Evolutionary conservation across 495 filamentous ascomycete species (phyloP).

Genomic region (Margaritispora aquatica): DNA sequence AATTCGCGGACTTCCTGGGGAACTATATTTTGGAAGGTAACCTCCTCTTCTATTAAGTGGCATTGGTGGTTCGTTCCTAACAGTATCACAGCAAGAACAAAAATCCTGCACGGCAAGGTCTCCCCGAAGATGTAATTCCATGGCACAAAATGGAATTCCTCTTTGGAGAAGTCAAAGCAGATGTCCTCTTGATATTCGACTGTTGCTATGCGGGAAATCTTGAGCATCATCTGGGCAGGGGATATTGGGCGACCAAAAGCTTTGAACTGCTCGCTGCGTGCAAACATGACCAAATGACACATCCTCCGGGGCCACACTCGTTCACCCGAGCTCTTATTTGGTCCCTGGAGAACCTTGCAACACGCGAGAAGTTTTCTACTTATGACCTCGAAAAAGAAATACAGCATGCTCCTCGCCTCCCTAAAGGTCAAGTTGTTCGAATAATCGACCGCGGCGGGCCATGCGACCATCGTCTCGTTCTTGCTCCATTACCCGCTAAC

Average conservation of each 20-base stretch:
- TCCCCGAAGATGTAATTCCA: background rate
- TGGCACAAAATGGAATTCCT: background rate
- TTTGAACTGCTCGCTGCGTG: constrained; percentile 1
- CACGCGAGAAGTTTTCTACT: background rate
- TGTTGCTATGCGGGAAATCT: constrained; percentile 2
- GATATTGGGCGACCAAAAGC: background rate
- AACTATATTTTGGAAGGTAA: constrained; percentile 1
- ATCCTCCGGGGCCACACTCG: constrained; percentile 1
- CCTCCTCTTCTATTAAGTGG: no score
- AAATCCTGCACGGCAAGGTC: background rate
- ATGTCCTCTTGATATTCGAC: constrained; percentile 2
- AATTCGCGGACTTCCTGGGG: background rate
- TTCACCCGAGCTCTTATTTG: constrained; percentile 5
- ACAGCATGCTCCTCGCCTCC: background rate
- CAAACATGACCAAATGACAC: background rate
- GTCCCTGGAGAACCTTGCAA: background rate
- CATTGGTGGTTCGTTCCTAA: no score
- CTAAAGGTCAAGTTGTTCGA: background rate
- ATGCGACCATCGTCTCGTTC: constrained; percentile 2
- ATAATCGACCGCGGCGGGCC: background rate
- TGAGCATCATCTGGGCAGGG: background rate
- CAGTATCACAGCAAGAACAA: background rate
- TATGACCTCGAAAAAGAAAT: constrained; percentile 1
- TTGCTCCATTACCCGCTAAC: background rate
- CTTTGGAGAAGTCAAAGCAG: background rate